Evolutionary conservation across 2,329 filamentous ascomycete genomes (phyloP).

Genomic region (Aspergillus sp.): DNA sequence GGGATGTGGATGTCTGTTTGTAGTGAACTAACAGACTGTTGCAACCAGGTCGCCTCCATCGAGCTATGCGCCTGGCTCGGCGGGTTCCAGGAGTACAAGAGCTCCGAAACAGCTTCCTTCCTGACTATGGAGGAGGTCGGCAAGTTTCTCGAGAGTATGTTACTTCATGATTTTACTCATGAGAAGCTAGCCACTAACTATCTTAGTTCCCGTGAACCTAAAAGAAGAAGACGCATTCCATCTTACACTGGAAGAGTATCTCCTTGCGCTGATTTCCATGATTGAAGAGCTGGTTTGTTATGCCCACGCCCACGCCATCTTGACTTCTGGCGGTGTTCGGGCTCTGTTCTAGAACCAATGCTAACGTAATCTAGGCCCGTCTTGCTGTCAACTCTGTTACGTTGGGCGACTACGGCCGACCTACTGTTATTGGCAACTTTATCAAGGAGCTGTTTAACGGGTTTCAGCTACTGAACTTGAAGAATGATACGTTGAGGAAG

Average conservation of each 20-base stretch:
- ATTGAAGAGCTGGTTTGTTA: conserved; percentile 75
- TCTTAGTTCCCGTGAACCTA: conserved; percentile 79
- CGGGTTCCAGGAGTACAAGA: conserved; percentile 60
- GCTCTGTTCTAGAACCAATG: background rate
- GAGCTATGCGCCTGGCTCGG: conserved; percentile 75
- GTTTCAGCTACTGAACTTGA: conserved; percentile 95
- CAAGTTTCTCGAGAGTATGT: conserved; percentile 68
- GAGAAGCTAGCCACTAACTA: background rate
- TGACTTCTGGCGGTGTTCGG: background rate
- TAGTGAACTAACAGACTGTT: background rate
- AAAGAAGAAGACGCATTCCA: conserved; percentile 91
- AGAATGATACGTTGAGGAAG: conserved; percentile 88
- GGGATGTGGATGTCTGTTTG: too few relatives aligned
- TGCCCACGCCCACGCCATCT: background rate
- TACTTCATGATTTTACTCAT: background rate
- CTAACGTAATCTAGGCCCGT: conserved; percentile 55
- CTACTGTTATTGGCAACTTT: conserved; percentile 84
- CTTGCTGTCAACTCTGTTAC: conserved; percentile 94
- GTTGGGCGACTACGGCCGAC: conserved; percentile 80
- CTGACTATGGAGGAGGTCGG: conserved; percentile 88
- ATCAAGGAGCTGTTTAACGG: conserved; percentile 94
- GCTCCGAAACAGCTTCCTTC: conserved; percentile 63
- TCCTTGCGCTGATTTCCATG: conserved; percentile 80
- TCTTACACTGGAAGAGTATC: conserved; percentile 94
- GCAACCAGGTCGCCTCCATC: conserved; percentile 54